Base-by-base conservation (phyloP, 371 early-diverging fungal species). In the Vairimorpha ceranae region DNA sequence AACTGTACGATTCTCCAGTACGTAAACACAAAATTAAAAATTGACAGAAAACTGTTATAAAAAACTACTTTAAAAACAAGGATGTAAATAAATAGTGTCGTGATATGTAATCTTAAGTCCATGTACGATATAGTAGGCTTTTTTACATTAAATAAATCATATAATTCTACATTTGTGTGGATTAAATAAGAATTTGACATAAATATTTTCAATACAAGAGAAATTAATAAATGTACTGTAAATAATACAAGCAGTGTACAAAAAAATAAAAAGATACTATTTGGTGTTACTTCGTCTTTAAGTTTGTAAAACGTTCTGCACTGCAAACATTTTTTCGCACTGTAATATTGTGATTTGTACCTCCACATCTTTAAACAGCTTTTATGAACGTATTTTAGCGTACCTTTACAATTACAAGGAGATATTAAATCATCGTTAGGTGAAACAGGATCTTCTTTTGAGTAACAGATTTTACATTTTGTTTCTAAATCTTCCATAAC, bases 331-430 rank as follows among this genome's bases (percentile, higher is more conserved):
- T 71, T 74, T 56, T 79, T 81, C 33, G 80, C 78, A 61, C 80
- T 75, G 19, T 61, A 46, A 27, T 82, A 36, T 68, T 83, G 82
- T 27, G 79, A 77, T 38, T 74, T 76, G 56, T 70, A 81, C 68
- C 83, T 74, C 85, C 85, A 85, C 56, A 72, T 67, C 25, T 76
- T 78, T 27, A 85, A 60, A 67, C 85, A 85, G 25, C 51, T 60
- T 14, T 52, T 67, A 48, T 85, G 85, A 48, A 85, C 82, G 51
- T 77, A 83, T 64, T 83, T 81, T 8, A 85, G 67, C 25, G 79
- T 72, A 25, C 85, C 85, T 66, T 80, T 82, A 65, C 85, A 85
- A 43, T 74, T 68, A 59, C 85, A 85, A 35, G 85, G 85, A 7
- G 80, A 72, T 32, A 85, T 80, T 25, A 85, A 52, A 63, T 82